phyloP scores from a whole-genome alignment of 164 flowering plant species.

The Berberis vulgaris region DNA sequence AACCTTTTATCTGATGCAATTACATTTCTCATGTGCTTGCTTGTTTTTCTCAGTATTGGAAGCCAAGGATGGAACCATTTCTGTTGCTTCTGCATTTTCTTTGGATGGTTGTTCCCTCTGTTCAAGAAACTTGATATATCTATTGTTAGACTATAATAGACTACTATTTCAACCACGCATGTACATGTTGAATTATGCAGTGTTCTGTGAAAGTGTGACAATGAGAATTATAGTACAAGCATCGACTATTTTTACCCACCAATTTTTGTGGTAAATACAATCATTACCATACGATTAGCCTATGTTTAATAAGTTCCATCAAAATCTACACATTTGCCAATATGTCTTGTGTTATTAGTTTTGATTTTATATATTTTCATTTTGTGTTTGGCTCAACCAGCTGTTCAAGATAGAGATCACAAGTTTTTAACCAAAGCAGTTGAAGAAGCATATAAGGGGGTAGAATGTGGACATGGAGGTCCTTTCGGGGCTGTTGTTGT shows the following conservation, averaged over 20 bases:
- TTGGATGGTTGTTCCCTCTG: conserved; percentile 54
- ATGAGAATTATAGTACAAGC: too few relatives aligned
- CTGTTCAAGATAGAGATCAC: conserved; percentile 86
- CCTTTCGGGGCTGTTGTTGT: conserved; percentile 98
- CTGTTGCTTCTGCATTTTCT: conserved; percentile 85
- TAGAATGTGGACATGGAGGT: conserved; percentile 90
- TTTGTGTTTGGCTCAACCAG: conserved; percentile 32
- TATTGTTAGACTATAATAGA: too few relatives aligned
- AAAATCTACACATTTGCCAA: too few relatives aligned
- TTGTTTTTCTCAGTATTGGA: conserved; percentile 48
- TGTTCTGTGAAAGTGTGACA: too few relatives aligned
- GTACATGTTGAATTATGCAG: too few relatives aligned
- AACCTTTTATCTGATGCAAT: too few relatives aligned
- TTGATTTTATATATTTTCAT: neutral
- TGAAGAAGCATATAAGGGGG: conserved; percentile 94
- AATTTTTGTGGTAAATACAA: too few relatives aligned
- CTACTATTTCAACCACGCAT: too few relatives aligned
- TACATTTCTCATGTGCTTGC: too few relatives aligned
- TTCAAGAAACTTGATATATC: neutral
- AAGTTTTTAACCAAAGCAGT: conserved; percentile 70
- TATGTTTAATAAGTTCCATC: neutral
- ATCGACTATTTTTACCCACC: too few relatives aligned
- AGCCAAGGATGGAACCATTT: conserved; percentile 75
- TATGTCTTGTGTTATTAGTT: too few relatives aligned
- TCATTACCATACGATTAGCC: too few relatives aligned